Base-by-base conservation (phyloP, 768 basidiomycete genomes). In the Candolleomyces efflorescens region DNA sequence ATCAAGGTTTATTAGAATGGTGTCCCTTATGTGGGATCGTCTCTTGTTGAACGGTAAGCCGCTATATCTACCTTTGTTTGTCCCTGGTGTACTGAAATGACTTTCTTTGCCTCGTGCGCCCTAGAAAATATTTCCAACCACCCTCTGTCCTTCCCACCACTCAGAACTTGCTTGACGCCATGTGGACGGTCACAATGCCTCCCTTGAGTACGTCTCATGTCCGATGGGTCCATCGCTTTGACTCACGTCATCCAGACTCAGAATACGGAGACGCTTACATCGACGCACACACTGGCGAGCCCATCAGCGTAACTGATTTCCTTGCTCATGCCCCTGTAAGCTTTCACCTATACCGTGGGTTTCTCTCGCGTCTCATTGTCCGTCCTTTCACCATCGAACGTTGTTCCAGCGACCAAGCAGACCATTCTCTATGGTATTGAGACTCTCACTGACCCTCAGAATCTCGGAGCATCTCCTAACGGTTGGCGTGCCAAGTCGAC, bases 301-400 rank as follows among this genome's bases (percentile, higher is more conserved):
- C 85, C 49, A 65, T 82, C 18, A 71, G 74, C 36, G 74, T 82
- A 32, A 79, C 77, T 49, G 83, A 85, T 64, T 84, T 83, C 67
- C 81, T 79, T 24, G 62, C 73, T 22, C 67, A 77, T 59, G 75
- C 76, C 37, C 67, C 77, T 7, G 74, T 78, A 53, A 59, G 72
- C 68, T 17, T 55, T 26, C 20, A 22, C 36, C 38, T 38, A 5
- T 32, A 22, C 15, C 51, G 12, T 13, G n/a, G n/a, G 41, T 43
- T 11, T 43, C 50, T 46, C 36, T 37, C 20, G 27, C 7, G 32
- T 23, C 23, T 22, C 43, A 27, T 52, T 11, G 23, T 5, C 10
- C 23, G 24, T 44, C 20, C 20, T 44, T 38, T 38, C 18, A 10
- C 23, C 49, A 67, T 70, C 68, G 46, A 64, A 56, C n/a, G 82